Percentiles rank a stretch among this genome's conserved stretches.
Conservation (phyloP, 1,284 basidiomycete genomes). For the Ceratobasidium sp. region DNA sequence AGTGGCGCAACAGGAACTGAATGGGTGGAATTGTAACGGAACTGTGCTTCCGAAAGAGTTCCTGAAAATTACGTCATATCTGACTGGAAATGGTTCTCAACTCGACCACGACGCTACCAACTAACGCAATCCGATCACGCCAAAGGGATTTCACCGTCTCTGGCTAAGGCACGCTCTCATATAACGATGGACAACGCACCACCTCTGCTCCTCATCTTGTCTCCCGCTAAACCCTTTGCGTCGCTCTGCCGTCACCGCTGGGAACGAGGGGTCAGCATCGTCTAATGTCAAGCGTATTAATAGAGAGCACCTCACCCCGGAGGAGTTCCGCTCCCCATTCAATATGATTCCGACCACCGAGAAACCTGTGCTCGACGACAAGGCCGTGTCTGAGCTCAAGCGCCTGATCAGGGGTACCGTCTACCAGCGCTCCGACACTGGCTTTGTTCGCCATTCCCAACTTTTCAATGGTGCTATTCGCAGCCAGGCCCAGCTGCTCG, state of each 20-base stretch:
- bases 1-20: no score
- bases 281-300: slow-evolving; percentile 32
- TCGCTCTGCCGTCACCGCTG: slow-evolving; percentile 1
- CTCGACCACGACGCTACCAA: no score
- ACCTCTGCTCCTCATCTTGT: no score
- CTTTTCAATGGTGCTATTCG: slow-evolving; percentile 86
- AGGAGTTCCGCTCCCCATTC: neutral
- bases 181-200: no score
- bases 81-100: no score
- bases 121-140: no score
- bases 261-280: slow-evolving; percentile 45
- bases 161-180: no score
- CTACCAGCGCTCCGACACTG: slow-evolving; percentile 61
- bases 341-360: neutral
- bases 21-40: no score
- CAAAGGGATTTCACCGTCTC: no score
- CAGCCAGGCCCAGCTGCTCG: slow-evolving; percentile 70
- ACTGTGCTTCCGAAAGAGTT: no score
- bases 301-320: slow-evolving; percentile 42
- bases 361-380: neutral
- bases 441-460: slow-evolving; percentile 72
- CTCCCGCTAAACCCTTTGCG: neutral
- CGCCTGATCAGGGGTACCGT: slow-evolving; percentile 64
- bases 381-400: slow-evolving; percentile 15
- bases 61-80: no score